These are phyloP conservation scores for Trichoderma sp. DNA, from an alignment of 2,329 filamentous ascomycete genomes.

Conservation along the genomic window DNA sequence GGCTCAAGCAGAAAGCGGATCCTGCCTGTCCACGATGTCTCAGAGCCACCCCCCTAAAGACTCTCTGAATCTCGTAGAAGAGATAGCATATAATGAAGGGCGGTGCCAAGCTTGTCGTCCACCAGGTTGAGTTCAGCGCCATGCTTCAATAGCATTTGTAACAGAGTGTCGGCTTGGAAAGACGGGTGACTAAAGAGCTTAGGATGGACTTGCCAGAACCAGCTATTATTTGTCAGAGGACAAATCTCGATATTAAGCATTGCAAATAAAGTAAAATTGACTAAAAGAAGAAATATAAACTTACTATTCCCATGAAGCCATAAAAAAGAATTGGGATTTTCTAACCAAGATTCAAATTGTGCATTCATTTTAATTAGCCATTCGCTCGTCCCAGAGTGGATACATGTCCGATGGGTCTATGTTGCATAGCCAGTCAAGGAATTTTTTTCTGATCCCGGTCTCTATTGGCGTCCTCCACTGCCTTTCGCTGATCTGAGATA, in stretches of 20 bases:
- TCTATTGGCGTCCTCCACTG: neutral
- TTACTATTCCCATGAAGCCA: too few relatives aligned
- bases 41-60: neutral
- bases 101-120: neutral
- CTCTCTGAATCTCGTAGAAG: neutral
- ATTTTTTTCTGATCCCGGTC: neutral
- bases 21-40: neutral
- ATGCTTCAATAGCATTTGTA: neutral
- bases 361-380: too few relatives aligned
- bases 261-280: too few relatives aligned
- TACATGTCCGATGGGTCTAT: too few relatives aligned
- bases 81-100: neutral
- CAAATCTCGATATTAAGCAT: too few relatives aligned
- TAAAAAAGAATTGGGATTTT: too few relatives aligned
- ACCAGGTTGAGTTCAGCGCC: neutral
- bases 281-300: too few relatives aligned
- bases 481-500: neutral
- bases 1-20: constrained; percentile 3
- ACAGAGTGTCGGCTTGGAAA: neutral
- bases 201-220: too few relatives aligned
- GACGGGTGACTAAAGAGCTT: too few relatives aligned
- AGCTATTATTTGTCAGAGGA: neutral
- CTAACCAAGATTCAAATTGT: too few relatives aligned
- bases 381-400: too few relatives aligned
- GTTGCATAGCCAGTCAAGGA: too few relatives aligned